Evolutionary conservation across 139 green algal genomes (phyloP).

Genomic region (Chlorella sp.): DNA sequence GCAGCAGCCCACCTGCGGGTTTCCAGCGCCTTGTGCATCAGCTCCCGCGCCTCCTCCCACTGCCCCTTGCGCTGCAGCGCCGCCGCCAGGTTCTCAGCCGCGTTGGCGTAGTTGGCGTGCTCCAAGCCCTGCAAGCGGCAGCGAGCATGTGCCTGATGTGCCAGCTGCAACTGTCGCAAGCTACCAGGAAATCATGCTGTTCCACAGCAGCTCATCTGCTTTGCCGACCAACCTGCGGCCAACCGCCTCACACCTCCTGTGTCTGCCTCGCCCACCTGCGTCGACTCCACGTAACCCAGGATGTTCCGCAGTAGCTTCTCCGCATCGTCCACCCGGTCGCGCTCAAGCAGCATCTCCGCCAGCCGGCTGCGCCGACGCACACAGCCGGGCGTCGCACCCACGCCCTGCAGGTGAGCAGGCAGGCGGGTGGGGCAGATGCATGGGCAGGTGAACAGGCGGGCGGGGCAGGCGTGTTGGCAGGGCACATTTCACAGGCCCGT

Average conservation of each 20-base stretch:
- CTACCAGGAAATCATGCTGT: too few relatives aligned
- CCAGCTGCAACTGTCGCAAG: too few relatives aligned
- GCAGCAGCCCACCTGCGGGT: not conserved
- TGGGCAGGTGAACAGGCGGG: too few relatives aligned
- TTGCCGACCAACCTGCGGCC: not conserved
- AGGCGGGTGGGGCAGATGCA: too few relatives aligned
- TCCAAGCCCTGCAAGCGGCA: conserved; percentile 50
- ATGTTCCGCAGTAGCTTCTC: conserved; percentile 30
- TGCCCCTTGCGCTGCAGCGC: conserved; percentile 26
- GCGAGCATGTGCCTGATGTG: too few relatives aligned
- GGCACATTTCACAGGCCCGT: too few relatives aligned
- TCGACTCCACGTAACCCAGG: conserved; percentile 17
- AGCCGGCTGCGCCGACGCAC: conserved; percentile 33
- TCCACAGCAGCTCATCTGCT: not conserved
- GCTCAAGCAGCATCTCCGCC: conserved; percentile 45
- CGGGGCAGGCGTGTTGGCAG: too few relatives aligned
- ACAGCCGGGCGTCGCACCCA: conserved; percentile 24
- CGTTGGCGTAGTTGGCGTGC: conserved; percentile 15
- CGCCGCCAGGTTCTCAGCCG: conserved; percentile 25
- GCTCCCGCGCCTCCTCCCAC: conserved; percentile 21
- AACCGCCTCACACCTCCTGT: not conserved
- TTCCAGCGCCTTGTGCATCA: conserved; percentile 34
- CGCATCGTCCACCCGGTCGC: not conserved
- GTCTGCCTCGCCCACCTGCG: not conserved
- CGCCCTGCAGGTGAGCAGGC: conserved; percentile 16